Conservation (phyloP, 768 basidiomycete species). For the Multifurca ochricompacta region DNA sequence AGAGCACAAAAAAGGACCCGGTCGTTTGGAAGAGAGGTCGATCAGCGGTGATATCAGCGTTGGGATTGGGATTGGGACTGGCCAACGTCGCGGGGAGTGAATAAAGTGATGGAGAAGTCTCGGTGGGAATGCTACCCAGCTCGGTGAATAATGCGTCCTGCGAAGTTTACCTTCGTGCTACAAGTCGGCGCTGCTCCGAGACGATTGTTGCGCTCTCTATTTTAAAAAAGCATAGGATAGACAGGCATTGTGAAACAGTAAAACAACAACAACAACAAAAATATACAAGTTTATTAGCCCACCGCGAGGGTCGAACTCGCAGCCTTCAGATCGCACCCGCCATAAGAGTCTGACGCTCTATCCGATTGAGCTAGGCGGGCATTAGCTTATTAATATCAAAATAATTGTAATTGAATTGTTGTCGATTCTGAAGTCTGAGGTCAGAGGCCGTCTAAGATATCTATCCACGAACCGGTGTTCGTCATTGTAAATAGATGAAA, state of each 20-base stretch:
- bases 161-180: background rate
- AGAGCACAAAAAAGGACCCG: constrained; percentile 26
- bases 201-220: no score
- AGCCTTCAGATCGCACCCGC: constrained; percentile 42
- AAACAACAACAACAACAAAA: no score
- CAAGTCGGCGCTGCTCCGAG: no score
- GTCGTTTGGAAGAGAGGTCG: constrained; percentile 24
- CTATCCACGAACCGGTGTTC: no score
- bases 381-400: background rate
- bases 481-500: constrained; percentile 1
- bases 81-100: constrained; percentile 25
- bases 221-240: background rate
- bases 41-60: constrained; percentile 23
- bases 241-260: no score
- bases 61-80: constrained; percentile 21
- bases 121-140: constrained; percentile 13
- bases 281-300: constrained; percentile 36
- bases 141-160: background rate
- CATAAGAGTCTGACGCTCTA: constrained; percentile 60
- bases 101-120: constrained; percentile 23
- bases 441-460: no score
- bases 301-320: constrained; percentile 60
- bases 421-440: no score
- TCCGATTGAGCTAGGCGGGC: constrained; percentile 63
- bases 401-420: no score